phyloP scores from a whole-genome alignment of 768 basidiomycete genomes.

The Agaricus subrufescens region DNA sequence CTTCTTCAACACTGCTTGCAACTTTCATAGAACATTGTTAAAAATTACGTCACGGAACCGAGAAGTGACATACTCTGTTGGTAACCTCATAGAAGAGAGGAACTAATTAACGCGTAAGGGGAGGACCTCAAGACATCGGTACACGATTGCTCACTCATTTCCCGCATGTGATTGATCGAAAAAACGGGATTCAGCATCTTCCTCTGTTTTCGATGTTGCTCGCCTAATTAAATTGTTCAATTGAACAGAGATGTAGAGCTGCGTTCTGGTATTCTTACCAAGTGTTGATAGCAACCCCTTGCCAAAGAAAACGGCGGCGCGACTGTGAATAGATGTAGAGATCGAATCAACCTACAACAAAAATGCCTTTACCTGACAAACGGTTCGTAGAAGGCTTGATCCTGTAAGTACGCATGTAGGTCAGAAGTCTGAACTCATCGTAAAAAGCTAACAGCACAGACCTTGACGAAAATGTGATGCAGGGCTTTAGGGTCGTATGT shows the following conservation, averaged over 20 bases:
- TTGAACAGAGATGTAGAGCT: neutral
- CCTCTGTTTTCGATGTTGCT: constrained; percentile 21
- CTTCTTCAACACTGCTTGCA: constrained; percentile 18
- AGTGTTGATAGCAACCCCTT: constrained; percentile 17
- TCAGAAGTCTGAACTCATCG: neutral
- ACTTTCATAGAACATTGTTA: constrained; percentile 11
- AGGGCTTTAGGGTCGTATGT: constrained; percentile 39
- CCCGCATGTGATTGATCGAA: constrained; percentile 26
- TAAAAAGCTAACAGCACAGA: constrained; percentile 4
- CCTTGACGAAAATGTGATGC: constrained; percentile 41
- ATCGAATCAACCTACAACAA: neutral
- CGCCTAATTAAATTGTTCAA: neutral
- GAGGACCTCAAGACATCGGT: neutral
- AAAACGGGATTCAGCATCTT: constrained; percentile 35
- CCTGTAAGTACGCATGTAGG: constrained; percentile 14
- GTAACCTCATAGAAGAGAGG: constrained; percentile 31
- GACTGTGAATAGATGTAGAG: neutral
- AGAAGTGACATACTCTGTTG: constrained; percentile 18
- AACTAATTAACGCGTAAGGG: constrained; percentile 16
- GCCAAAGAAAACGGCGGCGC: constrained; percentile 18
- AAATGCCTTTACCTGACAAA: constrained; percentile 18
- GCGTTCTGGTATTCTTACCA: constrained; percentile 12
- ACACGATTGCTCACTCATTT: constrained; percentile 23
- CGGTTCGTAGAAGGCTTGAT: constrained; percentile 25
- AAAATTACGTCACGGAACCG: neutral